Conservation (phyloP, 2,329 filamentous ascomycete genomes). For the Arthroderma uncinatum region DNA sequence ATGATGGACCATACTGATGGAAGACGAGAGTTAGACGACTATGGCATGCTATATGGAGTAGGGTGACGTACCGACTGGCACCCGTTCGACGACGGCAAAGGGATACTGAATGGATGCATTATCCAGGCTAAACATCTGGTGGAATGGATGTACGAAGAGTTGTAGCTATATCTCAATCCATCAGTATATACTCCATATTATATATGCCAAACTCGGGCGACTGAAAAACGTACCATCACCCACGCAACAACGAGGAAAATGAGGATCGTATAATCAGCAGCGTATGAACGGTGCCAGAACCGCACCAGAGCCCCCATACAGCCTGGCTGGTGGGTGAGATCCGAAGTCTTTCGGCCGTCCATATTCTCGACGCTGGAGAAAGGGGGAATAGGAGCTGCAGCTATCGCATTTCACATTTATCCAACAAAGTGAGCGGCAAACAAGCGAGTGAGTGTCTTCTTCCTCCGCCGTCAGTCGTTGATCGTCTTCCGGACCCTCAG, state of each 20-base stretch:
- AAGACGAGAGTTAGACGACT: background rate
- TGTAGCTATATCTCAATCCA: constrained; percentile 42
- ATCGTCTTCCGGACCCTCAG: background rate
- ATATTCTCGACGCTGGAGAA: background rate
- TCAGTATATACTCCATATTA: background rate
- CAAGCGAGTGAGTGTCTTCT: background rate
- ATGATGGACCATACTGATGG: constrained; percentile 50
- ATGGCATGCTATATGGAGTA: background rate
- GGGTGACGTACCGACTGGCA: constrained; percentile 55
- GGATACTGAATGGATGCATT: constrained; percentile 78
- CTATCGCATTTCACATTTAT: background rate
- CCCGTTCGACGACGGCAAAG: constrained; percentile 71
- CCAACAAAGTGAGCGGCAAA: background rate
- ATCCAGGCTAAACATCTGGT: constrained; percentile 85
- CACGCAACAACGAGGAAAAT: constrained; percentile 57
- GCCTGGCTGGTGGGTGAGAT: constrained; percentile 24
- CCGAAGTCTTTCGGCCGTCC: background rate
- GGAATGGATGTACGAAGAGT: constrained; percentile 69
- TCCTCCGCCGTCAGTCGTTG: background rate
- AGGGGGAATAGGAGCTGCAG: background rate
- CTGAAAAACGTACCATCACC: constrained; percentile 18
- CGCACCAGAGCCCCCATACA: constrained; percentile 39
- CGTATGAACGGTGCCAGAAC: constrained; percentile 62
- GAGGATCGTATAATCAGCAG: constrained; percentile 77
- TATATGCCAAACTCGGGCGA: constrained; percentile 5